Base-by-base conservation (phyloP, 148 eudicot genomes). In the Dianthus caryophyllus region DNA sequence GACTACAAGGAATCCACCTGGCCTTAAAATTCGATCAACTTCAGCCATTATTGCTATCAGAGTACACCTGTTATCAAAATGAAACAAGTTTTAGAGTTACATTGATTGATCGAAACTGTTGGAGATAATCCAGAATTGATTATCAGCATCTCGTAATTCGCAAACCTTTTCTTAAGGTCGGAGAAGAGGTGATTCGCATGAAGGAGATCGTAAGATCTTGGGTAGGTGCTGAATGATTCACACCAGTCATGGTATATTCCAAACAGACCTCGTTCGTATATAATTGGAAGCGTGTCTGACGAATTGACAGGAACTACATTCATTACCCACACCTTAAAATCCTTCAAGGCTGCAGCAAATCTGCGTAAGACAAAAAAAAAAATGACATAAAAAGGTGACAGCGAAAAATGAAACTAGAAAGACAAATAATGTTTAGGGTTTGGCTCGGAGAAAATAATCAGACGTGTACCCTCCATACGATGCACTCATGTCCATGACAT, bases 401-500 rank as follows among this genome's bases (percentile, higher is more conserved):
- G 21, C 2, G 30, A 17, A 56, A 1, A 4, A 56, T 15, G 5
- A 25, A 24, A 24, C 16, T 9, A 12, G 24, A 54, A 51, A 51
- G 22, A 20, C 22, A 4, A 11, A 14, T 15, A 5, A 26, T 56
- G n/a, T 26, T 30, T 26, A 24, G 18, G 38, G 18, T 14, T 33
- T 9, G 20, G 10, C 3, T 4, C 25, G 38, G 38, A 60, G 14
- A 15, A 39, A 22, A 31, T 26, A 52, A 54, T 17, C 9, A 51
- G 43, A 36, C 48, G 53, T 84, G 76, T 80, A 88, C 94, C 94
- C 94, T 80, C 94, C 94, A 73, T 88, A 88, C 44, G 77, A 57
- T 67, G 94, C 87, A 52, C 73, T 85, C 94, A 85, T 88, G 79
- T 88, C 94, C 94, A 88, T 88, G 68, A 84, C 82, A 76, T 88